A percentile compares a stretch with the other conserved stretches of the same genome.
These are phyloP conservation scores for Hymenochaete sp. DNA, from an alignment of 1,284 basidiomycete genomes.

Conservation along the genomic window DNA sequence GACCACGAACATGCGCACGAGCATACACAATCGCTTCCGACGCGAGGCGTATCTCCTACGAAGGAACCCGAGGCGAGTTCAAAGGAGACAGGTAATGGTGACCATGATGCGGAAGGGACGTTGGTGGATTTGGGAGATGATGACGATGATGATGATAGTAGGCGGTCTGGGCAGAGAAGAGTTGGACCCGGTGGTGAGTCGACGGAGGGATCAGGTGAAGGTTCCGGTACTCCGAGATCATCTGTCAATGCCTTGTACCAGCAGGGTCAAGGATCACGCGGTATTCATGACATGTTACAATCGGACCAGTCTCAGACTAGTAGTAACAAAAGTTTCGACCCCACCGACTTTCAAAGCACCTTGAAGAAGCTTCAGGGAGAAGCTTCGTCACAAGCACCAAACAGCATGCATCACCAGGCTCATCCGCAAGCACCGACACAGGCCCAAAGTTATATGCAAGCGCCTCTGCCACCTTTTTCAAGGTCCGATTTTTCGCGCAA, in stretches of 20 bases:
- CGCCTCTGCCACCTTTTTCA: constrained; percentile 21
- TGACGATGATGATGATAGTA: constrained; percentile 21
- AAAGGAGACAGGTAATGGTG: too few relatives aligned
- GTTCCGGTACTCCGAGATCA: constrained; percentile 64
- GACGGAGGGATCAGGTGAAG: constrained; percentile 29
- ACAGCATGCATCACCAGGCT: too few relatives aligned
- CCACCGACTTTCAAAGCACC: constrained; percentile 40
- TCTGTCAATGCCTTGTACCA: constrained; percentile 50
- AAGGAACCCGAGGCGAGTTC: constrained; percentile 27
- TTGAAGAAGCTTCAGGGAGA: constrained; percentile 25
- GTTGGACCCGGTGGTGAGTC: constrained; percentile 26
- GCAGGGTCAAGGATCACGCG: constrained; percentile 24
- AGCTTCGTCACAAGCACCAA: constrained; percentile 14
- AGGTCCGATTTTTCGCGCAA: constrained; percentile 10
- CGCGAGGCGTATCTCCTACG: constrained; percentile 39
- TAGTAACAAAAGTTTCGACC: constrained; percentile 32
- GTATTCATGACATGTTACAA: constrained; percentile 16
- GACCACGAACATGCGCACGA: constrained; percentile 32
- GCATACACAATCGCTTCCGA: too few relatives aligned
- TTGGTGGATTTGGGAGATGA: constrained; percentile 18
- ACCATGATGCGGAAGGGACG: constrained; percentile 16
- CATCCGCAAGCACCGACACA: constrained; percentile 18
- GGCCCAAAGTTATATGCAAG: too few relatives aligned
- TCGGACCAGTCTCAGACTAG: constrained; percentile 6
- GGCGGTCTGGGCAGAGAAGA: constrained; percentile 19